Evolutionary conservation across 805 yeast genomes (phyloP), one percentile per base, ranked within the genome.

Genomic region (Kurtzmaniella cleridarum): DNA sequence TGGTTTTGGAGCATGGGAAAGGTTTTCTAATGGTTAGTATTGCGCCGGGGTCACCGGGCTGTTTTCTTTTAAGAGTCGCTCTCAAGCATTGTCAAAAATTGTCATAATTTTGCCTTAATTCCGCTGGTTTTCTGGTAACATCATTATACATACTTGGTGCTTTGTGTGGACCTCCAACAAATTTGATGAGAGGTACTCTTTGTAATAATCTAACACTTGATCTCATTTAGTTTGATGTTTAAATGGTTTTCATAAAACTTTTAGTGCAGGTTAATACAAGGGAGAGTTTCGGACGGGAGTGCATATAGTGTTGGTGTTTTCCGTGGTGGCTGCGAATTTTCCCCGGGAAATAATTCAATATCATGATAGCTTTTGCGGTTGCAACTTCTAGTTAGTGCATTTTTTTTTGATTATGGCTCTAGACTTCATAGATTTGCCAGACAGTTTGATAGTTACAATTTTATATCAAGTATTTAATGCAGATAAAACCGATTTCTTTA

Each of bases 91-190:
- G n/a, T n/a, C n/a, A n/a, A n/a, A n/a, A n/a, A n/a, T n/a, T n/a
- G n/a, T n/a, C n/a, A n/a, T n/a, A n/a, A n/a, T n/a, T n/a, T n/a
- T n/a, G n/a, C n/a, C n/a, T n/a, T n/a, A n/a, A n/a, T n/a, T n/a
- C n/a, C n/a, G n/a, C n/a, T n/a, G n/a, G n/a, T n/a, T n/a, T n/a
- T n/a, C n/a, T n/a, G n/a, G n/a, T n/a, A 12, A 28, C 10, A 18
- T 16, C 7, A 7, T 12, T 34, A 29, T 30, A 71, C 78, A 41
- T 64, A 66, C 80, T 70, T 48, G 67, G 60, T 41, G 66, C 57
- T 24, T 68, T 55, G 58, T 81, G 87, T 36, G 88, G 82, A 34
- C 89, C 89, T 31, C 97, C 96, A 34, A 88, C 76, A 57, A 91
- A 91, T 55, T 82, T 84, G 64, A 91, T 91, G 59, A 80, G 69